Evolutionary conservation across 2,329 filamentous ascomycete genomes (phyloP).

Genomic region (Botryotinia calthae): DNA sequence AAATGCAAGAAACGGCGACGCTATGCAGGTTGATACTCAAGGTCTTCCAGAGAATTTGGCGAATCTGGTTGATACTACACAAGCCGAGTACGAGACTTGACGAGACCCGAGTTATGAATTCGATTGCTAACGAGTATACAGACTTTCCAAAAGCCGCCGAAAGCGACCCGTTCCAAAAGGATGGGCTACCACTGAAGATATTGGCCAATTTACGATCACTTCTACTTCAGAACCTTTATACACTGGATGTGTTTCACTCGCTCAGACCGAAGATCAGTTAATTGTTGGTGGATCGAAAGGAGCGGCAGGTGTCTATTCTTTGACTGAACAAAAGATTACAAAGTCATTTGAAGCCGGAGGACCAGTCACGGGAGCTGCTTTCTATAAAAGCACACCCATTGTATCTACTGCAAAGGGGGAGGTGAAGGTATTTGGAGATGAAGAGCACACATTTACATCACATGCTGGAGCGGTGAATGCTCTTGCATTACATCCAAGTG

Average conservation of each 20-base stretch:
- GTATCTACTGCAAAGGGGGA: slow-evolving; percentile 46
- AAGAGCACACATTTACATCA: slow-evolving; percentile 66
- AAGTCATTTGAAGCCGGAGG: slow-evolving; percentile 41
- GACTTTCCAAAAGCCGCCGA: slow-evolving; percentile 82
- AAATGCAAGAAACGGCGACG: slow-evolving; percentile 63
- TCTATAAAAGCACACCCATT: slow-evolving; percentile 41
- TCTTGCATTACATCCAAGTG: slow-evolving; percentile 78
- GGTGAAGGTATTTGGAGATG: slow-evolving; percentile 73
- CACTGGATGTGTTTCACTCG: slow-evolving; percentile 55
- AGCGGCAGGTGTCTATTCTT: slow-evolving; percentile 71
- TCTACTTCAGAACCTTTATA: slow-evolving; percentile 56
- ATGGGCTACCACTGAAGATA: slow-evolving; percentile 75
- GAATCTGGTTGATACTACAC: slow-evolving; percentile 73
- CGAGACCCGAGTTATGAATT: neutral
- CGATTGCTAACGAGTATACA: slow-evolving; percentile 41
- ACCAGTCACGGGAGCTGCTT: slow-evolving; percentile 56
- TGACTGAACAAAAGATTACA: slow-evolving; percentile 70
- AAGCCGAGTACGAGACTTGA: slow-evolving; percentile 63
- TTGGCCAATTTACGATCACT: slow-evolving; percentile 58
- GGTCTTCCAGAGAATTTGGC: slow-evolving; percentile 70
- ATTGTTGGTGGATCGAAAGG: slow-evolving; percentile 63
- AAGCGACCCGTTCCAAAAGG: slow-evolving; percentile 82
- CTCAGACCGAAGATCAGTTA: slow-evolving; percentile 60
- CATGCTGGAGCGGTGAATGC: slow-evolving; percentile 80
- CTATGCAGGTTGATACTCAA: slow-evolving; percentile 88